Conservation (phyloP, 495 filamentous ascomycete genomes). For the Neurospora sp. region DNA sequence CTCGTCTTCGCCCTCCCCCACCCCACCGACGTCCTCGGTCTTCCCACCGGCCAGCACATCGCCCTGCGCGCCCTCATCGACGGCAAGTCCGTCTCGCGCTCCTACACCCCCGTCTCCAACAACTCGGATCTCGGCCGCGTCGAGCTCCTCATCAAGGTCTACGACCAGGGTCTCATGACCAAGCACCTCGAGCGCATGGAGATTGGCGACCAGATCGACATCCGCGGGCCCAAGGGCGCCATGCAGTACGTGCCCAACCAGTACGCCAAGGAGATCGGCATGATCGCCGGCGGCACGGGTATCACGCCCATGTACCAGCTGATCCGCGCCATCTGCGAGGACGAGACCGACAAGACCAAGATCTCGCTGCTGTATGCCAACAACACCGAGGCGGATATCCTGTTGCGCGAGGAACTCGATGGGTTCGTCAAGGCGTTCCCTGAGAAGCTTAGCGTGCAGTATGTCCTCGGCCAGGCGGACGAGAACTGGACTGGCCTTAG, state of each 20-base stretch:
- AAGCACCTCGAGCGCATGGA: slow-evolving; percentile 35
- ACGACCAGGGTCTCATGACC: slow-evolving; percentile 38
- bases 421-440: slow-evolving; percentile 29
- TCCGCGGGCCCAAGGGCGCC: slow-evolving; percentile 40
- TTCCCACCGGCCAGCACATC: slow-evolving; percentile 45
- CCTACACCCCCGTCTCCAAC: slow-evolving; percentile 45
- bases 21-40: slow-evolving; percentile 30
- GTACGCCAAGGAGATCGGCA: slow-evolving; percentile 25
- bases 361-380: slow-evolving; percentile 50
- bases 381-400: slow-evolving; percentile 56
- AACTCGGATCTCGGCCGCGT: slow-evolving; percentile 37
- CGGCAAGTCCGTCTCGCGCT: slow-evolving; percentile 32
- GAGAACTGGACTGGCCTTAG: slow-evolving; percentile 19
- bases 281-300: slow-evolving; percentile 46
- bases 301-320: slow-evolving; percentile 50
- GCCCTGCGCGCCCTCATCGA: slow-evolving; percentile 38
- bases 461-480: slow-evolving; percentile 29
- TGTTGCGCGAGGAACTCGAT: slow-evolving; percentile 45
- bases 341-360: slow-evolving; percentile 37
- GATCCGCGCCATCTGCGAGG: slow-evolving; percentile 42
- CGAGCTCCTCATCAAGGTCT: slow-evolving; percentile 40
- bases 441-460: slow-evolving; percentile 31
- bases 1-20: slow-evolving; percentile 40
- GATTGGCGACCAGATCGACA: slow-evolving; percentile 32
- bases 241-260: slow-evolving; percentile 25